Evolutionary conservation across 139 green algal species (phyloP).

Genomic region (Closterium sp.): DNA sequence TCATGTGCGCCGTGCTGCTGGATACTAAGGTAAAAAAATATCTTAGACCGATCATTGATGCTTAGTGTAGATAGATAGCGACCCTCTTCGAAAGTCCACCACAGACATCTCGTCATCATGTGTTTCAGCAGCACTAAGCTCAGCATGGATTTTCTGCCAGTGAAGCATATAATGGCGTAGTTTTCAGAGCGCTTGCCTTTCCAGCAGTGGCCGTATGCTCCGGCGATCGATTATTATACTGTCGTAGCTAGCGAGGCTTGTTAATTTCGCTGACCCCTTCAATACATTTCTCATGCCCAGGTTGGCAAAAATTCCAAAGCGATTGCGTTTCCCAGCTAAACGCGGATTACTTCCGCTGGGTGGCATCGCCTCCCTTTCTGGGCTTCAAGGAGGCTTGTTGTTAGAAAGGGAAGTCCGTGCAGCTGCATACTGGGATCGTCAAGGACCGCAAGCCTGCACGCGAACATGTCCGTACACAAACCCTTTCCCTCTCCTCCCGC

Average conservation of each 20-base stretch:
- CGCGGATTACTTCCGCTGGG: neutral
- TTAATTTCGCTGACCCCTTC: too few species aligned
- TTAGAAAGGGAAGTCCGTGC: neutral
- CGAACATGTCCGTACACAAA: neutral
- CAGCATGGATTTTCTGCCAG: too few species aligned
- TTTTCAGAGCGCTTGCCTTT: neutral
- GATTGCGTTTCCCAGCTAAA: neutral
- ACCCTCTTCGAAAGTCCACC: neutral
- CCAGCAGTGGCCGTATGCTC: neutral
- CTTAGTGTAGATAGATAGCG: neutral
- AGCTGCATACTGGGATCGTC: neutral
- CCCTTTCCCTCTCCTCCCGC: neutral
- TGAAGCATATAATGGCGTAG: neutral
- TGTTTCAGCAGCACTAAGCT: neutral
- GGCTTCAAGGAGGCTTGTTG: too few species aligned
- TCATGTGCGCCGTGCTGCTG: constrained; percentile 97
- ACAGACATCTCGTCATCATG: neutral
- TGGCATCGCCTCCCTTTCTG: too few species aligned
- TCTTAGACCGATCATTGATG: neutral
- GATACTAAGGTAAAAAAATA: constrained; percentile 80
- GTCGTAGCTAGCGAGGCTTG: too few species aligned
- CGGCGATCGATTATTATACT: too few species aligned
- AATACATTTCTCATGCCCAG: too few species aligned
- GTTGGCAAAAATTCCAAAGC: too few species aligned
- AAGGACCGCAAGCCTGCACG: neutral